Base-by-base conservation (phyloP, 208 protist genomes). In the Leishmania major region DNA sequence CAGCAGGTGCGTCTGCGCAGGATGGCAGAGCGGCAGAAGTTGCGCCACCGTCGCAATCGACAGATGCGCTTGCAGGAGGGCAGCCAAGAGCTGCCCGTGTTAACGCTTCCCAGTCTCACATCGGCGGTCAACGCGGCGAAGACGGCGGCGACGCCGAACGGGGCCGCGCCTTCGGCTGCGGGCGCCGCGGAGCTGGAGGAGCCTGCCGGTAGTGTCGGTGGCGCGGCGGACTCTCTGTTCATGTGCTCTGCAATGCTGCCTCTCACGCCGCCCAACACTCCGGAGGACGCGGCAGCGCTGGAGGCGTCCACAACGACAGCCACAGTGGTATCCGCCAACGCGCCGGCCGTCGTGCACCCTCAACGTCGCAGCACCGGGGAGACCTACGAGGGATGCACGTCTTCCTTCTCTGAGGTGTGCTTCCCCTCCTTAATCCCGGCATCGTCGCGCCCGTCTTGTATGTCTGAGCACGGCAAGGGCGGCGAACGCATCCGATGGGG, bases 341-440 rank as follows among this genome's bases (percentile, higher is more conserved):
- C 17, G 49, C 53, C 25, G 43, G 43, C 78, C 28, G 78, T 53
- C 2, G 59, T 55, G 22, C 60, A 80, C 59, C 43, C 80, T 40
- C 78, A 69, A 4, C 78, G 78, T 13, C 47, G 55, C 43, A 67
- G 62, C 17, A 53, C 72, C 0, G 83, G 78, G 0, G 79, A 76
- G 25, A 78, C 78, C 3, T 80, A 86, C 60, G 37, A 83, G 37
- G 78, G 83, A 35, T 77, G 75, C 79, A 86, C 78, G 28, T 80
- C 83, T 11, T 74, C 83, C 35, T 80, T 86, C 43, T 83, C 76
- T 19, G 53, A 66, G 73, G 37, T 75, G 5, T 80, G 74, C 74
- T 62, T 67, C 13, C 69, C 75, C n/a, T 74, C 51, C 51, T 75
- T 47, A 0, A 25, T 55, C 25, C 17, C n/a, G 7, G 35, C 57